Base-by-base conservation (phyloP, 2,329 filamentous ascomycete genomes). In the Hymenoscyphus repandus region DNA sequence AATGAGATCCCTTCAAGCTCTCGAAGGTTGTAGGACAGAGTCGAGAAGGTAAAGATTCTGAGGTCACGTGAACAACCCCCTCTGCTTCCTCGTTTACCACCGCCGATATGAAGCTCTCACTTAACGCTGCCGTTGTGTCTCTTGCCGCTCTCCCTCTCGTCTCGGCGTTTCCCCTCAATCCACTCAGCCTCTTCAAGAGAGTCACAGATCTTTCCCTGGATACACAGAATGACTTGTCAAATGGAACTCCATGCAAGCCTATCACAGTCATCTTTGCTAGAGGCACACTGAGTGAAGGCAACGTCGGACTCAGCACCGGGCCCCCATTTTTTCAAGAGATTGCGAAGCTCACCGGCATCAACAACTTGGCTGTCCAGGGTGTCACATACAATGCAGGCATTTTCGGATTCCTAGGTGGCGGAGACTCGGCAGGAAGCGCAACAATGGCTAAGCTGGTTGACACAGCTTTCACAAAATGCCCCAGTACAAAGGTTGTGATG, bases 211-310 rank as follows among this genome's bases (percentile, higher is more conserved):
- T 50, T 2, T 40, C 33, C 17, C 38, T 46, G 6, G 40, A 37
- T 11, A 55, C 50, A 6, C 49, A 55, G 45, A 60, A 62, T 44
- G 58, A 62, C 37, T 49, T 63, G 37, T 38, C 51, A 31, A 49
- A 59, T 30, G 64, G 63, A 15, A 46, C 48, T 6, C 57, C 51
- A 41, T 76, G 73, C 64, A 70, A 70, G 22, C 58, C 66, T 32
- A 68, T 77, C 52, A 79, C 75, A 12, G 63, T 80, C 47, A 73
- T 81, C 58, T 80, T 75, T 57, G 78, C 78, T 13, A 72, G 77
- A 22, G 78, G 78, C 9, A 79, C 77, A 3, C 72, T 70, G 6
- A 75, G 80, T 63, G 34, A 54, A 0, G 76, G 75, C 39, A 79
- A 78, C 57, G 73, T 80, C 45, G 78, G 77, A 33, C 60, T 58